A percentile compares a stretch with the other conserved stretches of the same genome.
phyloP scores from a whole-genome alignment of 441 rosid genomes.

The Croton laevigatus region DNA sequence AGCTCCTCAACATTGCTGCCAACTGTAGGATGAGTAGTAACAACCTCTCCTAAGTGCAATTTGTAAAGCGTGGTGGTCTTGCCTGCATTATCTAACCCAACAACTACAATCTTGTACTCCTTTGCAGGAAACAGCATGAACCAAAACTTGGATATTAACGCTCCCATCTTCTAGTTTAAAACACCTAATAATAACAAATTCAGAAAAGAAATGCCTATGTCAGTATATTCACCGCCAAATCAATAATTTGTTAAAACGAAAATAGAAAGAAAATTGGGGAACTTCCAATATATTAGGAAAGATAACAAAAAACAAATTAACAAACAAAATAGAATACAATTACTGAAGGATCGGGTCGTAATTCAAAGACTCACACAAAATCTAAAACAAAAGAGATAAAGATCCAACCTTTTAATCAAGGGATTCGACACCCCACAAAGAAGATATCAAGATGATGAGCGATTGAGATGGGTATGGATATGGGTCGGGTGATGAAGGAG shows the following conservation, averaged over 20 bases:
- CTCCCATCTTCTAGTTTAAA: conserved; percentile 58
- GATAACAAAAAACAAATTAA: neutral
- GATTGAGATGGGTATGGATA: neutral
- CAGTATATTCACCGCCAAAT: neutral
- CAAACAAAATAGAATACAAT: neutral
- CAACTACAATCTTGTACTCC: conserved; percentile 96
- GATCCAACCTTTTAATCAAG: conserved; percentile 14
- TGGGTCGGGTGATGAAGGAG: neutral
- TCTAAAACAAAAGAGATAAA: neutral
- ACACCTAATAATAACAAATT: conserved; percentile 11
- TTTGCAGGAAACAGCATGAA: conserved; percentile 96
- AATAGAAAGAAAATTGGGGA: neutral
- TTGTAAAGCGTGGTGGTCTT: conserved; percentile 98
- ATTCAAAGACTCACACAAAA: neutral
- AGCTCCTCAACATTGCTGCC: conserved; percentile 99
- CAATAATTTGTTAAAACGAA: neutral
- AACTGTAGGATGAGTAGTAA: conserved; percentile 96
- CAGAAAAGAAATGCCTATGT: neutral
- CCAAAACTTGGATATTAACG: conserved; percentile 82
- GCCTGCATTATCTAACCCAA: conserved; percentile 97
- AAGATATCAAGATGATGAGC: neutral
- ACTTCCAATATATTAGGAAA: neutral
- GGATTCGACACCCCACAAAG: neutral
- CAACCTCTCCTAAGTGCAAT: conserved; percentile 93
- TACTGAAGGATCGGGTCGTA: neutral